Evolutionary conservation across 2,329 filamentous ascomycete species (phyloP).

Genomic region (Alternaria dauci): DNA sequence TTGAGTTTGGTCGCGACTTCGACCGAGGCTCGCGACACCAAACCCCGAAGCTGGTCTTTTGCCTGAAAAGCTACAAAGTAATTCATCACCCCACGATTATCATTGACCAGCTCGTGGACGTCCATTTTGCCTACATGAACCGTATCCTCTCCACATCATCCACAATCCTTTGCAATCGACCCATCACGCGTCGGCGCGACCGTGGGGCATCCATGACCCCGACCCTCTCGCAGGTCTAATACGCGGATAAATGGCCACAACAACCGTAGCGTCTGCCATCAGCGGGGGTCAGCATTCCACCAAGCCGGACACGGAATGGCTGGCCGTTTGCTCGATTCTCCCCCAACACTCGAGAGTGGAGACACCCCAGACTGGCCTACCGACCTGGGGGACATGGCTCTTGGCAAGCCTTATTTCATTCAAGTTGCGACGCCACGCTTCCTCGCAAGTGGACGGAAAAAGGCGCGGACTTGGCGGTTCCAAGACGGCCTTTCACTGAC

Average conservation of each 20-base stretch:
- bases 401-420: background rate
- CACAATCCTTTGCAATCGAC: conserved; percentile 2
- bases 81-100: background rate
- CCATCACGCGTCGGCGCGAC: conserved; percentile 17
- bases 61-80: conserved; percentile 13
- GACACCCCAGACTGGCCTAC: conserved; percentile 6
- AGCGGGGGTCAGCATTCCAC: conserved; percentile 9
- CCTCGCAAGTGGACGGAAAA: conserved; percentile 27
- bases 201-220: conserved; percentile 23
- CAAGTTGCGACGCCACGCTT: conserved; percentile 12
- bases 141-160: conserved; percentile 4
- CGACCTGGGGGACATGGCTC: background rate
- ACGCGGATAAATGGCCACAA: conserved; percentile 31
- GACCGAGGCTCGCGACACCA: background rate
- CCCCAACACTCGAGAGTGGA: conserved; percentile 7
- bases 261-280: conserved; percentile 22
- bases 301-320: background rate
- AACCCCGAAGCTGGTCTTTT: background rate
- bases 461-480: conserved; percentile 27
- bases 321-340: conserved; percentile 3
- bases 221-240: conserved; percentile 16
- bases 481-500: conserved; percentile 26
- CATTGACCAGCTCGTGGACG: background rate
- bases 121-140: conserved; percentile 10
- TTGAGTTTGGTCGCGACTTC: background rate